Conservation (phyloP, 2,329 filamentous ascomycete genomes). For the Sarocladiaceae sp. region DNA sequence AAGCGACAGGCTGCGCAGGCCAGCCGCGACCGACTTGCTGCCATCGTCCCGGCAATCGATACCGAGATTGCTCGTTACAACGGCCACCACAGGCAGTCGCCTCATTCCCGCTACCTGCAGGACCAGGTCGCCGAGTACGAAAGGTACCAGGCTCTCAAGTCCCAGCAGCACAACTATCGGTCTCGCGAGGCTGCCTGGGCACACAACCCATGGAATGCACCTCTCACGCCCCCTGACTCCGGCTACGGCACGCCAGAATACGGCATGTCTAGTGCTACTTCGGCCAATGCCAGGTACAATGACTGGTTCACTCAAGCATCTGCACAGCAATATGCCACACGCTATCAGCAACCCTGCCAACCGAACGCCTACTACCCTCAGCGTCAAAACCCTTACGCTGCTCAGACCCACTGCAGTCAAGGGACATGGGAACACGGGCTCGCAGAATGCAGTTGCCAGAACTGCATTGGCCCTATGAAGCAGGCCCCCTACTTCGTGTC, state of each 20-base stretch:
- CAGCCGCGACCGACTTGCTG: slow-evolving; percentile 42
- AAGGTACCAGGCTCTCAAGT: slow-evolving; percentile 39
- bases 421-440: slow-evolving; percentile 45
- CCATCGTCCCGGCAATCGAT: slow-evolving; percentile 43
- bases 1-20: slow-evolving; percentile 44
- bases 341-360: slow-evolving; percentile 36
- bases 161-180: slow-evolving; percentile 33
- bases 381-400: slow-evolving; percentile 33
- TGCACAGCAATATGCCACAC: slow-evolving; percentile 28
- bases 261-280: slow-evolving; percentile 48
- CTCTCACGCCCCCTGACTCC: slow-evolving; percentile 54
- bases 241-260: slow-evolving; percentile 57
- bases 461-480: slow-evolving; percentile 40
- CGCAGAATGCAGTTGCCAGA: slow-evolving; percentile 43
- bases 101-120: slow-evolving; percentile 41
- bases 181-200: slow-evolving; percentile 39
- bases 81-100: slow-evolving; percentile 28
- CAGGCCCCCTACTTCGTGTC: slow-evolving; percentile 40
- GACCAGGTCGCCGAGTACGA: slow-evolving; percentile 52
- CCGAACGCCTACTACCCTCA: slow-evolving; percentile 35
- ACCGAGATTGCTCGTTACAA: slow-evolving; percentile 33
- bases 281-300: slow-evolving; percentile 48
- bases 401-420: slow-evolving; percentile 1
- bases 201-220: slow-evolving; percentile 40
- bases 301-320: slow-evolving; percentile 48